Base-by-base conservation (phyloP, 805 yeast species). In the Metschnikowia anglica region DNA sequence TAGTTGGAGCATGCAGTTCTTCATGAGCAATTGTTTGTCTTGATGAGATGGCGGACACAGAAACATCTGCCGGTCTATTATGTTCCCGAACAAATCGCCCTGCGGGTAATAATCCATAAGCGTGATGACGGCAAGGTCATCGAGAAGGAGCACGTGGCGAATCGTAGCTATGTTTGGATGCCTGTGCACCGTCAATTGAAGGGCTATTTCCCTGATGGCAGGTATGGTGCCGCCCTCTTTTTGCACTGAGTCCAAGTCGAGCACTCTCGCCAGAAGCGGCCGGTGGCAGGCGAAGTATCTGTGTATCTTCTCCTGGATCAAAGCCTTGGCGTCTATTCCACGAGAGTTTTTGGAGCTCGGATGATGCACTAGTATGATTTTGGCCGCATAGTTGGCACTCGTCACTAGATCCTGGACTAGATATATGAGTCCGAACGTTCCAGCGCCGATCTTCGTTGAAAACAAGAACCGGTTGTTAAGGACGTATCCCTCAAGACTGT, bases 1-100 rank as follows among this genome's bases (percentile, higher is more conserved):
- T 38, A 70, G 55, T 53, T 70, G 74, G 23, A 67, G 52, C 61
- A 68, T 67, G 49, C 65, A 67, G 45, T 68, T 70, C 44, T 68
- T 69, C 74, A 69, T 69, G 50, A 70, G 56, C 32, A 59, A 37
- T 45, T 84, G 50, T 76, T 83, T 46, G 39, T 46, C 48, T 20
- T 81, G 58, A 76, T 74, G 47, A 69, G 59, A 56, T 5, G 79
- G 80, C 46, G 78, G 76, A 33, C 74, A 66, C 40, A 68, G 64
- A 52, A 87, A 88, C 36, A 79, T 72, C 53, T 80, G 77, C 32
- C 76, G 68, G 44, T 87, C 96, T 31, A 90, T 91, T 41, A 91
- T 91, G 41, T 87, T 83, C 39, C 82, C 77, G 63, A 91, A 93
- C 46, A 91, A 72, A 61, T 91, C 99, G 38, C 95, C 96, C 52